Evolutionary conservation across 768 basidiomycete genomes (phyloP).

Genomic region (Suillus discolor): DNA sequence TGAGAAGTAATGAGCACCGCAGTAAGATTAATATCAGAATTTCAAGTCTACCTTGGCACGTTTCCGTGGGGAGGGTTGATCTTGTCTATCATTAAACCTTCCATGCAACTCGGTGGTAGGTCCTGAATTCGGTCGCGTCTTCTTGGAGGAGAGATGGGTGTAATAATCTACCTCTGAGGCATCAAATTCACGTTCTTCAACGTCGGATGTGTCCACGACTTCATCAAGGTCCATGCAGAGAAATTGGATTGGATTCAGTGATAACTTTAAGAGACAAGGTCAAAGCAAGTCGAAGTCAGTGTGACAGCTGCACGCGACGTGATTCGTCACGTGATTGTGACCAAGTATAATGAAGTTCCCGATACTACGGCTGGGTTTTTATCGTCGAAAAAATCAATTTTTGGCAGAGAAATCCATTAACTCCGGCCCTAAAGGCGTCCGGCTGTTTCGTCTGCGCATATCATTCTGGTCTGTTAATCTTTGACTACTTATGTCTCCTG

Average conservation of each 20-base stretch:
- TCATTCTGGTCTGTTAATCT: too few relatives aligned
- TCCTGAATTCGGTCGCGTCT: not conserved
- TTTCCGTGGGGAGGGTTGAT: slow-evolving; percentile 36
- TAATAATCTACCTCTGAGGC: slow-evolving; percentile 17
- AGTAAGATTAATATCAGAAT: not conserved
- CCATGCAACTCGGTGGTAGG: slow-evolving; percentile 1
- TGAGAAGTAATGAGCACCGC: slow-evolving; percentile 15
- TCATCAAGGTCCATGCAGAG: slow-evolving; percentile 41
- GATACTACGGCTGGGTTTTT: too few relatives aligned
- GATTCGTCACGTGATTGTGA: not conserved
- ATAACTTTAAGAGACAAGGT: not conserved
- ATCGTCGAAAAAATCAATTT: too few relatives aligned
- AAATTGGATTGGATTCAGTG: not conserved
- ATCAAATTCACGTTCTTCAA: slow-evolving; percentile 55
- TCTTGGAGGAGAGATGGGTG: not conserved
- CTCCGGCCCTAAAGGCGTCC: too few relatives aligned
- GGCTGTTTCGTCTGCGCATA: too few relatives aligned
- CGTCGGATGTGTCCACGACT: slow-evolving; percentile 64
- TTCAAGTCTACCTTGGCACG: slow-evolving; percentile 35
- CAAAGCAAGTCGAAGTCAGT: not conserved
- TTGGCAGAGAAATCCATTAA: too few relatives aligned
- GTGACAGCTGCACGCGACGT: slow-evolving; percentile 1
- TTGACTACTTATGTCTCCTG: too few relatives aligned
- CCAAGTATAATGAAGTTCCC: too few relatives aligned
- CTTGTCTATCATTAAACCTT: slow-evolving; percentile 16